phyloP scores from a whole-genome alignment of 257 asterid genomes.

The Solanum tarapatanum region DNA sequence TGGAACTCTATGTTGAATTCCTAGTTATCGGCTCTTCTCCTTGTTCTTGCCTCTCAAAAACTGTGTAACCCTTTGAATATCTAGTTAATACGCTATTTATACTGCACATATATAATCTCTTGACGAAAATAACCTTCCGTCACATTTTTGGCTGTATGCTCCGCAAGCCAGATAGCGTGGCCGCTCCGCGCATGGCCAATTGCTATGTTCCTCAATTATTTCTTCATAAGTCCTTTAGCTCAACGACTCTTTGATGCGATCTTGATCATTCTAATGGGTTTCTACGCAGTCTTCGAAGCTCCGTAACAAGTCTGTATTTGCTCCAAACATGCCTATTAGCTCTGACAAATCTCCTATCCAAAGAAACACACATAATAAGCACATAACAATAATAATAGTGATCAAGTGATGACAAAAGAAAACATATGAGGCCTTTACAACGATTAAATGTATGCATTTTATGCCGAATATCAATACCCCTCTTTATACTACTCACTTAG shows the following conservation, averaged over 20 bases:
- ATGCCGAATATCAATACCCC: background rate
- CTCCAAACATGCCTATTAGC: background rate
- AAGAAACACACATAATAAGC: background rate
- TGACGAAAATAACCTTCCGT: background rate
- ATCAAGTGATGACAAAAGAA: background rate
- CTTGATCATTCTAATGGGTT: background rate
- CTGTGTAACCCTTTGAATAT: background rate
- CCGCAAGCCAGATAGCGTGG: background rate
- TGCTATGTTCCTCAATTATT: background rate
- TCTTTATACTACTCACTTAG: background rate
- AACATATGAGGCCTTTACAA: background rate
- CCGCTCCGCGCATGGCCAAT: background rate
- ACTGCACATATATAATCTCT: background rate
- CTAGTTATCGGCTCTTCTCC: background rate
- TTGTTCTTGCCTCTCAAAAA: background rate
- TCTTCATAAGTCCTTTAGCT: background rate
- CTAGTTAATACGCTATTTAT: too few relatives aligned
- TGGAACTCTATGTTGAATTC: background rate
- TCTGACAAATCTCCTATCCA: background rate
- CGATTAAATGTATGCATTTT: background rate
- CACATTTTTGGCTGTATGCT: background rate
- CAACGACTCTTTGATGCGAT: background rate
- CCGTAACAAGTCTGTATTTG: background rate
- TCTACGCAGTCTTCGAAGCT: background rate
- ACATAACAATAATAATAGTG: background rate